phyloP scores from a whole-genome alignment of 768 basidiomycete genomes.

The Hemileccinum rubropunctum region DNA sequence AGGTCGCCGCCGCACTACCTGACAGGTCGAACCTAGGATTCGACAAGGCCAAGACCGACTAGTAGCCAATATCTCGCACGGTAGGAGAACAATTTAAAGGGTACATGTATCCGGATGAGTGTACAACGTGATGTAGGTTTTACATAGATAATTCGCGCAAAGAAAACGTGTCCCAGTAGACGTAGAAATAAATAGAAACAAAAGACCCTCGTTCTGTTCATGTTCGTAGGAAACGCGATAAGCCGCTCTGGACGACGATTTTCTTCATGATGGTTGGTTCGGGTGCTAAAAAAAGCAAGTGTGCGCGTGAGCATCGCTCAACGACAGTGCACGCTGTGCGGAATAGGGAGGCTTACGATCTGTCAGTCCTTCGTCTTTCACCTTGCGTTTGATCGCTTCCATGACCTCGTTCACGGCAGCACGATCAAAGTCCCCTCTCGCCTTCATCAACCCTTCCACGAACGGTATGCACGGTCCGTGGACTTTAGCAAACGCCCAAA shows the following conservation, averaged over 20 bases:
- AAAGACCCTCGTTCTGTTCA: conserved; percentile 9
- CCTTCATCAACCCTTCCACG: conserved; percentile 86
- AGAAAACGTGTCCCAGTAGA: not conserved
- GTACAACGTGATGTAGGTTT: conserved; percentile 7
- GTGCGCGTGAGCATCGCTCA: conserved; percentile 1
- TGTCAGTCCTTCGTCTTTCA: conserved; percentile 80
- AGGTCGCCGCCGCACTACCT: conserved; percentile 71
- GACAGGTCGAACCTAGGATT: conserved; percentile 51
- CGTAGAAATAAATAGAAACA: conserved; percentile 7
- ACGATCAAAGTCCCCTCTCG: conserved; percentile 89
- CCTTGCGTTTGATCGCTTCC: conserved; percentile 90
- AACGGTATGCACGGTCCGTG: conserved; percentile 93
- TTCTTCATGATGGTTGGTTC: conserved; percentile 93
- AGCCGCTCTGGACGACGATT: conserved; percentile 68
- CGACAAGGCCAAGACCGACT: conserved; percentile 51
- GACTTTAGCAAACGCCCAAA: conserved; percentile 89
- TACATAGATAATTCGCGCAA: not conserved
- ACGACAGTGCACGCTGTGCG: not conserved
- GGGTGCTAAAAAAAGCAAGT: conserved; percentile 44
- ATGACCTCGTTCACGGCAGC: conserved; percentile 85
- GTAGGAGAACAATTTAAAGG: not conserved
- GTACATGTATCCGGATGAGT: conserved; percentile 3
- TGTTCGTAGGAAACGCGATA: conserved; percentile 70
- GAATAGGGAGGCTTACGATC: conserved; percentile 62
- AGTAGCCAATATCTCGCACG: conserved; percentile 13